These are phyloP conservation scores for Globisporangium splendens DNA, from an alignment of 352 stramenopile genomes.

Conservation along the genomic window DNA sequence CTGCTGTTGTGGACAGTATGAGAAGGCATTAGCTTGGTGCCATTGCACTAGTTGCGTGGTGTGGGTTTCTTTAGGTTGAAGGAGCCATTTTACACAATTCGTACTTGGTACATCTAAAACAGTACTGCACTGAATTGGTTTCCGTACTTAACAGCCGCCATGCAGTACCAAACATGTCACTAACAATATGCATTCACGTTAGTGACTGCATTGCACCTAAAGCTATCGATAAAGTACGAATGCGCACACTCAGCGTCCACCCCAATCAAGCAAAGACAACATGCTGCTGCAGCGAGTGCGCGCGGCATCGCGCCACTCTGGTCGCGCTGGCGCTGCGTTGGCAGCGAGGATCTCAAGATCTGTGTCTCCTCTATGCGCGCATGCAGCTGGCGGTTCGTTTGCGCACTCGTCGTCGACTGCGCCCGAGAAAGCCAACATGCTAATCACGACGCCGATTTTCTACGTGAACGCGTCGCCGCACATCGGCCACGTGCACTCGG, in stretches of 20 bases:
- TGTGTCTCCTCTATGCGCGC: neutral
- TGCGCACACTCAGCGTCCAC: neutral
- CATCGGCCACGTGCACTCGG: constrained; percentile 98
- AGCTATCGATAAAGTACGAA: neutral
- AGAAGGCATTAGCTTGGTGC: too few relatives aligned
- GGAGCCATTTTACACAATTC: too few relatives aligned
- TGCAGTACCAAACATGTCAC: neutral
- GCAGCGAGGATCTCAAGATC: neutral
- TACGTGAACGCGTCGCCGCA: constrained; percentile 99
- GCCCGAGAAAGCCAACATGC: constrained; percentile 6
- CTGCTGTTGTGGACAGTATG: too few relatives aligned
- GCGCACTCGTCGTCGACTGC: neutral
- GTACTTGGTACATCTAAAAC: too few relatives aligned
- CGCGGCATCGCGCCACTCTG: neutral
- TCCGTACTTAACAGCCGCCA: too few relatives aligned
- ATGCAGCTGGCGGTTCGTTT: neutral
- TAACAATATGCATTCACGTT: neutral
- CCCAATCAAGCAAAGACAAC: neutral
- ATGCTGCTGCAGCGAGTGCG: constrained; percentile 4
- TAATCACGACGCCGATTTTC: constrained; percentile 99
- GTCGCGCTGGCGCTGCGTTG: neutral
- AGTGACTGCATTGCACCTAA: neutral
- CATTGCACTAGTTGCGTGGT: too few relatives aligned
- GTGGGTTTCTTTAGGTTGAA: too few relatives aligned
- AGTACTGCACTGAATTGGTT: too few relatives aligned